phyloP scores from a whole-genome alignment of 768 basidiomycete genomes.

The Lactarius quietus region DNA sequence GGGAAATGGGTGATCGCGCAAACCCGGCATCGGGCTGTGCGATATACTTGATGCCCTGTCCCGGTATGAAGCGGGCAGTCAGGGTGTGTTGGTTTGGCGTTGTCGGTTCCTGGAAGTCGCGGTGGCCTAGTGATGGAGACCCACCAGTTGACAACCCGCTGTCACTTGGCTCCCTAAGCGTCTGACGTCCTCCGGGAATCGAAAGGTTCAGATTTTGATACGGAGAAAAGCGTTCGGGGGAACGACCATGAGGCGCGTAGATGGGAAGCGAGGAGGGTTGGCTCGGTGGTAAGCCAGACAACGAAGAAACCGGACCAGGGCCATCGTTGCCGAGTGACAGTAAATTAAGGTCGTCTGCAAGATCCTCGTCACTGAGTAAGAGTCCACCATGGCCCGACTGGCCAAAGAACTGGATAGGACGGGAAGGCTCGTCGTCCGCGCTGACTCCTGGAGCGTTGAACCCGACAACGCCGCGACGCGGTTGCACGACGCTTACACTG shows the following conservation, averaged over 20 bases:
- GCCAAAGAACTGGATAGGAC: slow-evolving; percentile 35
- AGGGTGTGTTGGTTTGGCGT: slow-evolving; percentile 36
- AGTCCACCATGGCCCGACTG: slow-evolving; percentile 51
- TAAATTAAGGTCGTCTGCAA: slow-evolving; percentile 64
- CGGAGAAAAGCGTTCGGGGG: slow-evolving; percentile 49
- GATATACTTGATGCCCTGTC: slow-evolving; percentile 60
- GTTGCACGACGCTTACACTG: slow-evolving; percentile 80
- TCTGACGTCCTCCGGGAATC: slow-evolving; percentile 51
- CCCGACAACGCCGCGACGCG: slow-evolving; percentile 62
- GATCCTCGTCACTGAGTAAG: slow-evolving; percentile 74
- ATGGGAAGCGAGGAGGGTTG: slow-evolving; percentile 76
- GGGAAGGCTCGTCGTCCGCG: slow-evolving; percentile 39
- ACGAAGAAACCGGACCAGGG: slow-evolving; percentile 35
- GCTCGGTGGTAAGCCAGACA: slow-evolving; percentile 51
- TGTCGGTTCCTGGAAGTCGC: slow-evolving; percentile 43
- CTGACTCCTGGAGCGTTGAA: slow-evolving; percentile 59
- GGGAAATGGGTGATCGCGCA: slow-evolving; percentile 56
- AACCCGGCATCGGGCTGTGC: slow-evolving; percentile 35
- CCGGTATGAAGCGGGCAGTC: slow-evolving; percentile 60
- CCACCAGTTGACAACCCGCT: slow-evolving; percentile 49
- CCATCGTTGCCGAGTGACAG: slow-evolving; percentile 53
- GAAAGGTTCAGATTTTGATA: slow-evolving; percentile 62
- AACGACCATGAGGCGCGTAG: slow-evolving; percentile 62
- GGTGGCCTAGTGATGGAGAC: slow-evolving; percentile 45
- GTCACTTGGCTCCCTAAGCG: slow-evolving; percentile 60